phyloP scores from a whole-genome alignment of 2,329 filamentous ascomycete genomes.

The Nannizziopsis arthrosporioides region DNA sequence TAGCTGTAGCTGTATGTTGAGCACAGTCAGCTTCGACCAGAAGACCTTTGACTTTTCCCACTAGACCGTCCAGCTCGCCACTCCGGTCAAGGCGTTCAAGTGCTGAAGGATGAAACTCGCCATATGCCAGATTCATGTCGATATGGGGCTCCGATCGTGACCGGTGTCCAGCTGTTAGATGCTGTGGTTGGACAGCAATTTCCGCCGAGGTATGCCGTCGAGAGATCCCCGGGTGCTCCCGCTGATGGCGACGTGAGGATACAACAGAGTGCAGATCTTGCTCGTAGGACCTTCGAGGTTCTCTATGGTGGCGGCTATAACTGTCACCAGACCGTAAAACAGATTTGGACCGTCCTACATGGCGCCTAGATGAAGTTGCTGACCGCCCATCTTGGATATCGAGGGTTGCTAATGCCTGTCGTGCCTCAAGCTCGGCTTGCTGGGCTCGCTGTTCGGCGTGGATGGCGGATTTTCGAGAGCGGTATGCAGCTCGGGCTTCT shows the following conservation, averaged over 20 bases:
- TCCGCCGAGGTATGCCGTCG: conserved; percentile 33
- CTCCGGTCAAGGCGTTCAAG: conserved; percentile 37
- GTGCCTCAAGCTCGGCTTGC: conserved; percentile 46
- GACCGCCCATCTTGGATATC: conserved; percentile 39
- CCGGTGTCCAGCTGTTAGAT: conserved; percentile 15
- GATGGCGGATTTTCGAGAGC: conserved; percentile 74
- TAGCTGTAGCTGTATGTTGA: conserved; percentile 70
- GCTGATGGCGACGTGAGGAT: conserved; percentile 11
- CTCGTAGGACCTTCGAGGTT: conserved; percentile 19
- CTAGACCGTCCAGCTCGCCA: conserved; percentile 55
- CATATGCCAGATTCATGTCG: conserved; percentile 88
- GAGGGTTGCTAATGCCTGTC: conserved; percentile 45
- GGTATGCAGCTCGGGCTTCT: conserved; percentile 78
- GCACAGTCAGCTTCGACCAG: conserved; percentile 81
- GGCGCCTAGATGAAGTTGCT: conserved; percentile 31
- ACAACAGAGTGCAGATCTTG: conserved; percentile 23
- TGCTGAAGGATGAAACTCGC: conserved; percentile 59
- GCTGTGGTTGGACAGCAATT: conserved; percentile 15
- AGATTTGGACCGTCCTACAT: conserved; percentile 29
- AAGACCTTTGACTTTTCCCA: conserved; percentile 62
- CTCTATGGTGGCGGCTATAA: conserved; percentile 21
- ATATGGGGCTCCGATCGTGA: conserved; percentile 35
- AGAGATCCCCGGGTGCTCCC: conserved; percentile 18
- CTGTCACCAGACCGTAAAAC: conserved; percentile 21
- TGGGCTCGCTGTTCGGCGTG: conserved; percentile 55